phyloP scores from a whole-genome alignment of 2,329 filamentous ascomycete genomes.

The Colletotrichum magnum region DNA sequence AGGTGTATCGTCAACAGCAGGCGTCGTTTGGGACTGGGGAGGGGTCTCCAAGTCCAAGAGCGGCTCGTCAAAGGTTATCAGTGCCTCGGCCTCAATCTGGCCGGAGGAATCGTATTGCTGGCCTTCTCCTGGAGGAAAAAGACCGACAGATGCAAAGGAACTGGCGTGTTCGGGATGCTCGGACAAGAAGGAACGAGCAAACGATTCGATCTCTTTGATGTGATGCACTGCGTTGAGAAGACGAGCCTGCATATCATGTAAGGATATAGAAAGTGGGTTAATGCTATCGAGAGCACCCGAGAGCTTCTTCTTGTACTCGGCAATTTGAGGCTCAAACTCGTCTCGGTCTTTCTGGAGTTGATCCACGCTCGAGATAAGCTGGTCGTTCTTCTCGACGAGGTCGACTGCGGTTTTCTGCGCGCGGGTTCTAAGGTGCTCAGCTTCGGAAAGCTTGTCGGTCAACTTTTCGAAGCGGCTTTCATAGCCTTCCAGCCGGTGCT shows the following conservation, averaged over 20 bases:
- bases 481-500: neutral
- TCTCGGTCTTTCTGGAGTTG: constrained; percentile 4
- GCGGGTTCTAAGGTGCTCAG: constrained; percentile 8
- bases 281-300: neutral
- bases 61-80: constrained; percentile 8
- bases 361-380: neutral
- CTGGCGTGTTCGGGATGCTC: constrained; percentile 19
- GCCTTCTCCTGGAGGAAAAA: neutral
- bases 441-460: neutral
- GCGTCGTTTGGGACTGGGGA: too few species aligned
- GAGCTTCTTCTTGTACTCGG: constrained; percentile 25
- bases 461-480: constrained; percentile 3
- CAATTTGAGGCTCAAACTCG: constrained; percentile 1
- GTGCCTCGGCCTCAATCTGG: neutral
- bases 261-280: neutral
- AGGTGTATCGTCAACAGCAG: neutral
- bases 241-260: constrained; percentile 10
- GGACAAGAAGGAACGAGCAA: constrained; percentile 8
- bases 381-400: constrained; percentile 2
- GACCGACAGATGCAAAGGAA: constrained; percentile 11
- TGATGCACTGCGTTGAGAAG: constrained; percentile 23
- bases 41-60: too few species aligned
- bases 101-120: neutral
- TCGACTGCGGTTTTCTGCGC: constrained; percentile 19
- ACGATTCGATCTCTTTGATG: constrained; percentile 25